A percentile compares a stretch with the other conserved stretches of the same genome.
Conservation (phyloP, 257 asterid species). For the Ophiorrhiza pumila region DNA sequence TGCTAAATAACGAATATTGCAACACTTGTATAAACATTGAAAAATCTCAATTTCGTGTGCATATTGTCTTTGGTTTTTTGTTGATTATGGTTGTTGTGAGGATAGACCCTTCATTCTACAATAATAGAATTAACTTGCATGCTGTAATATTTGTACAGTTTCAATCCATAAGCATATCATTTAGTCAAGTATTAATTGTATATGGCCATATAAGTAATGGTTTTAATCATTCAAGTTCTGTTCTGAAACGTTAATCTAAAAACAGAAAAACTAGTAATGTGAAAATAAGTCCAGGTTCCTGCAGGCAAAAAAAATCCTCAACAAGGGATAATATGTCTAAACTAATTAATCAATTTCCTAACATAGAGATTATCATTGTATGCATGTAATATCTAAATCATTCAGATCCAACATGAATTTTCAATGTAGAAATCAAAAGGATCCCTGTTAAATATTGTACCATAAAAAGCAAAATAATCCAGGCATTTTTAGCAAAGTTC, state of each 20-base stretch:
- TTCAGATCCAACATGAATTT: not conserved
- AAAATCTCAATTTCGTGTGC: not conserved
- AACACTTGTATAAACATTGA: not conserved
- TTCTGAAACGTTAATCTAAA: too few relatives aligned
- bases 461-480: not conserved
- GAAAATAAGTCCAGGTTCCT: not conserved
- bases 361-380: not conserved
- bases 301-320: not conserved
- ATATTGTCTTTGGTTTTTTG: not conserved
- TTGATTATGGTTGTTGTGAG: not conserved
- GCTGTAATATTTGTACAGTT: too few relatives aligned
- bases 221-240: too few relatives aligned
- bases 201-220: too few relatives aligned
- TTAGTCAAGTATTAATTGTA: too few relatives aligned
- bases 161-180: too few relatives aligned
- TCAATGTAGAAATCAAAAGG: not conserved
- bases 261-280: too few relatives aligned
- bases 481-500: not conserved
- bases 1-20: too few relatives aligned
- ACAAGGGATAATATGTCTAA: not conserved
- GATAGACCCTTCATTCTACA: too few relatives aligned
- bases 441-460: not conserved
- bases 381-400: not conserved
- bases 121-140: too few relatives aligned
- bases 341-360: not conserved